Base-by-base conservation (phyloP, 805 yeast species). In the Metschnikowia peoriensis region DNA sequence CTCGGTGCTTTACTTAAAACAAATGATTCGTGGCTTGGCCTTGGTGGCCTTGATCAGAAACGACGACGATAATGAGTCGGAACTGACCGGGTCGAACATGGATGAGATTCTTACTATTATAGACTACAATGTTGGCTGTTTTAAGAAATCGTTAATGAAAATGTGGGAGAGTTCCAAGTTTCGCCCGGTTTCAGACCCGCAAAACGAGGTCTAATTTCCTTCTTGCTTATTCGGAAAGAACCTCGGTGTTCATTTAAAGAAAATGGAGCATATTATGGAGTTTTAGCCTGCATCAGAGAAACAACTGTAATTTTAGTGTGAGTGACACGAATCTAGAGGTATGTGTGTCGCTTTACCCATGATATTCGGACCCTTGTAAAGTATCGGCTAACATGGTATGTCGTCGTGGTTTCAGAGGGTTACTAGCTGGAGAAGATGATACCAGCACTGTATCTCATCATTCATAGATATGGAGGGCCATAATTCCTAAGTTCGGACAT, bases 21-120 rank as follows among this genome's bases (percentile, higher is more conserved):
- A 90, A 64, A 90, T 94, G 97, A 87, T 93, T 49, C 81, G 96
- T 56, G 97, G 97, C 0, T 74, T 93, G 56, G 96, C 97, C 4
- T 75, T 94, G 53, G 97, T 93, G 40, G 96, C 96, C 1, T 76
- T 92, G 51, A 84, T 90, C 11, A 80, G 96, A 52, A 79, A 83
- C 29, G 93, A 86, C 48, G 82, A 78, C 12, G 67, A 57, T 15
- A 44, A 37, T 14, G 53, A 49, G 7, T 39, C 52, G 28, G 52
- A 52, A 6, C 28, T 46, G 28, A 32, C 55, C 16, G 66, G 71
- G 16, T 38, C 54, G 6, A 66, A 68, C 28, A 58, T 62, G 55
- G 75, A 76, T 38, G 75, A 72, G 44, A 69, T 80, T 7, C 62
- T 81, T 38, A 75, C 96, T 0, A 81, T 93, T 37, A 86, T 93